phyloP scores from a whole-genome alignment of 2,329 filamentous ascomycete species.

The Scedosporium minutisporum region DNA sequence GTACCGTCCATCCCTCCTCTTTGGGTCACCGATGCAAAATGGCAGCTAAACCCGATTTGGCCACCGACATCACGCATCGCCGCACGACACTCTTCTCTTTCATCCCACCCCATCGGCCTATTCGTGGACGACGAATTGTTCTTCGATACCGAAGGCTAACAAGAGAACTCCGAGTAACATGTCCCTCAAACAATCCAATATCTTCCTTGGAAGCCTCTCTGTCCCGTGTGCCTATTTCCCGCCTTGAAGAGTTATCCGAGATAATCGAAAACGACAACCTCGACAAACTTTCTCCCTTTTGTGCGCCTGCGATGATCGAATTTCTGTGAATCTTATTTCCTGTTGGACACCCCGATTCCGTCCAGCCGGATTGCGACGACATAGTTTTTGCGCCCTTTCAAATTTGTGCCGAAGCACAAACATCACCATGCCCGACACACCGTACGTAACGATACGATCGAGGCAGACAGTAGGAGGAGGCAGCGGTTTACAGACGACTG shows the following conservation, averaged over 20 bases:
- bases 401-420: neutral
- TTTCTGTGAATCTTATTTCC: neutral
- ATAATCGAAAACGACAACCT: neutral
- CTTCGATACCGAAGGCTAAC: neutral
- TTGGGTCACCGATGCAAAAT: neutral
- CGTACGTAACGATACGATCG: slow-evolving; percentile 45
- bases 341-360: neutral
- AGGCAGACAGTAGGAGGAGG: slow-evolving; percentile 24
- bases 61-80: slow-evolving; percentile 1
- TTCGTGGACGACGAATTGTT: neutral
- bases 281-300: neutral
- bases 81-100: neutral
- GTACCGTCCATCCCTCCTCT: neutral
- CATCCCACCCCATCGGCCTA: neutral
- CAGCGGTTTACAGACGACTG: neutral
- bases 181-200: neutral
- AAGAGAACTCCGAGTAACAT: neutral
- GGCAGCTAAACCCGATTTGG: neutral
- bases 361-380: neutral
- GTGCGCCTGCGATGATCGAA: neutral
- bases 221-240: neutral
- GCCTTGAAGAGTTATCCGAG: neutral
- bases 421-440: slow-evolving; percentile 29
- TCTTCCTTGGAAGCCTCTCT: neutral
- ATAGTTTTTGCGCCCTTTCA: too few relatives aligned